phyloP scores from a whole-genome alignment of 2,329 filamentous ascomycete genomes.

The Fusarium newnesense region DNA sequence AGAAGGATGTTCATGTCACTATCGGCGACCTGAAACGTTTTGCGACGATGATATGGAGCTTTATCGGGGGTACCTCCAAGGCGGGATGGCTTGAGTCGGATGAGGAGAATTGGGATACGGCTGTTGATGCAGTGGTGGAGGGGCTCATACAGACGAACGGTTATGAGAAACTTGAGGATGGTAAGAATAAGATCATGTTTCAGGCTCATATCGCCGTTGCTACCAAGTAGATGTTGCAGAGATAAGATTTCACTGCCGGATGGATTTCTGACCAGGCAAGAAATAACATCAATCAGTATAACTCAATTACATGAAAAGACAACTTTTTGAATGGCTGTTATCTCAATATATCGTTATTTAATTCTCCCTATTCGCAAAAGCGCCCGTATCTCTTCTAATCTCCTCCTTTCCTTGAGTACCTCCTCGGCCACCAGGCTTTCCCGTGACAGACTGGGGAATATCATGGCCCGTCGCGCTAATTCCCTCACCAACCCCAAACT shows the following conservation, averaged over 20 bases:
- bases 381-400: neutral
- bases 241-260: too few species aligned
- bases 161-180: neutral
- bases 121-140: neutral
- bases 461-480: conserved; percentile 19
- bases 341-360: neutral
- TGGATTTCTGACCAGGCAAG: rapidly evolving
- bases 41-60: conserved; percentile 11
- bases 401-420: conserved; percentile 23
- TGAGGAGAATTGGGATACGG: conserved; percentile 8
- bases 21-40: conserved; percentile 1
- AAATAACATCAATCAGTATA: too few species aligned
- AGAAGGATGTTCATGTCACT: neutral
- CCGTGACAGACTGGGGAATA: neutral
- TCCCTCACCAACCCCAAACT: neutral
- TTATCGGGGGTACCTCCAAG: conserved; percentile 1
- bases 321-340: too few species aligned
- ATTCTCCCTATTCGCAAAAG: conserved; percentile 5
- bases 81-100: conserved; percentile 16
- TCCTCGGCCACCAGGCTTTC: conserved; percentile 19
- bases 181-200: conserved; percentile 4
- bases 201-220: conserved; percentile 4
- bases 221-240: neutral
- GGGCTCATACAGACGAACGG: neutral
- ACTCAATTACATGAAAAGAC: too few species aligned